Conservation (phyloP, 2,329 filamentous ascomycete genomes). For the Thelonectria olida region DNA sequence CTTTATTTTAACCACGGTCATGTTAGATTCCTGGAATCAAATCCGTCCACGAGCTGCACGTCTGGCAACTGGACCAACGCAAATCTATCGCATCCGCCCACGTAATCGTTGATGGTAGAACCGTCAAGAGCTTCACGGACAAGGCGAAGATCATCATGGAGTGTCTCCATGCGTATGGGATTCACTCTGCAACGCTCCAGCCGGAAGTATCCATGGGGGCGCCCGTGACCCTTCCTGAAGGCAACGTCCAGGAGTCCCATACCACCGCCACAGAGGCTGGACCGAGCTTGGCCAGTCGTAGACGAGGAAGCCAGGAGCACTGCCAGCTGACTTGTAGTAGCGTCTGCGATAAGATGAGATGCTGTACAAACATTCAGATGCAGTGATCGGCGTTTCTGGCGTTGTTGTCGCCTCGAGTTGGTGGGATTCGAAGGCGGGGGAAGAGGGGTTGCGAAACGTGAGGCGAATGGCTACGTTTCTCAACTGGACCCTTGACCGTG, state of each 20-base stretch:
- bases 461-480: conserved; percentile 12
- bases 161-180: conserved; percentile 77
- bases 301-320: conserved; percentile 39
- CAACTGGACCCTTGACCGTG: conserved; percentile 16
- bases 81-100: conserved; percentile 77
- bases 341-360: conserved; percentile 61
- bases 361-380: conserved; percentile 48
- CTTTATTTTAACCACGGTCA: too few species aligned
- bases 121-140: conserved; percentile 66
- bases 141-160: conserved; percentile 70
- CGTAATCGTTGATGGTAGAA: conserved; percentile 67
- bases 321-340: conserved; percentile 64
- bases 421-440: conserved; percentile 15
- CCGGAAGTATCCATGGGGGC: conserved; percentile 58
- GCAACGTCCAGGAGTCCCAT: conserved; percentile 13
- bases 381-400: conserved; percentile 29
- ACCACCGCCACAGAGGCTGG: conserved; percentile 19
- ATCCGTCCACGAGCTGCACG: conserved; percentile 76
- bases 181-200: conserved; percentile 77
- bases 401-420: conserved; percentile 6
- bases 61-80: conserved; percentile 77
- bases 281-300: conserved; percentile 18
- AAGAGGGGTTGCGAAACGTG: conserved; percentile 23
- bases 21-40: conserved; percentile 70
- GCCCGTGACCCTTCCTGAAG: conserved; percentile 23